phyloP scores from a whole-genome alignment of 129 eudicot species.

The Centrapalus pauciflorus region DNA sequence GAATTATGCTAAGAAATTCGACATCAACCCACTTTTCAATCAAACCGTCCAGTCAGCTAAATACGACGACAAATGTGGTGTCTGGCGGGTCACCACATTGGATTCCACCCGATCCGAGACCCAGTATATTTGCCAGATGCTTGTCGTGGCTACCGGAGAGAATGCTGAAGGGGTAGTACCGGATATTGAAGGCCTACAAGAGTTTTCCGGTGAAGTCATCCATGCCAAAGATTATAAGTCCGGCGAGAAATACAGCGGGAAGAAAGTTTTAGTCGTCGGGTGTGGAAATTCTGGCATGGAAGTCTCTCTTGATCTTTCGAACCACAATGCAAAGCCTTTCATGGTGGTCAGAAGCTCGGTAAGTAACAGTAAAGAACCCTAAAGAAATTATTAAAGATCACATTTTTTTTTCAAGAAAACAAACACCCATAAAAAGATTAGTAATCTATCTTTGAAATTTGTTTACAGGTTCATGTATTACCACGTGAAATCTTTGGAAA shows the following conservation, averaged over 20 bases:
- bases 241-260: slow-evolving; percentile 55
- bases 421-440: not conserved
- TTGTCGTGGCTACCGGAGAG: slow-evolving; percentile 88
- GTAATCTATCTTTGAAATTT: slow-evolving; percentile 4
- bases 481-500: slow-evolving; percentile 62
- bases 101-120: slow-evolving; percentile 43
- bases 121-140: slow-evolving; percentile 79
- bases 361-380: slow-evolving; percentile 18
- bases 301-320: slow-evolving; percentile 85
- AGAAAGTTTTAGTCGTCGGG: slow-evolving; percentile 80
- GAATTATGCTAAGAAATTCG: slow-evolving; percentile 56
- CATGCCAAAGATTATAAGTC: slow-evolving; percentile 82
- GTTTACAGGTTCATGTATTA: slow-evolving; percentile 61
- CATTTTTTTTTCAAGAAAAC: not conserved
- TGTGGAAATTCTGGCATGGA: slow-evolving; percentile 99
- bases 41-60: slow-evolving; percentile 75
- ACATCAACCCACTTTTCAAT: slow-evolving; percentile 67
- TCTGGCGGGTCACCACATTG: slow-evolving; percentile 57
- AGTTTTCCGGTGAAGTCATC: slow-evolving; percentile 67
- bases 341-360: slow-evolving; percentile 90
- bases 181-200: slow-evolving; percentile 60
- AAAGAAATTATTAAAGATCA: not conserved
- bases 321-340: slow-evolving; percentile 68
- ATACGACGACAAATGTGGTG: slow-evolving; percentile 56
- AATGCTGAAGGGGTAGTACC: slow-evolving; percentile 75